A percentile compares a stretch with the other conserved stretches of the same genome.
Evolutionary conservation across 768 basidiomycete species (phyloP).

Genomic region (Kwoniella dejecticola): DNA sequence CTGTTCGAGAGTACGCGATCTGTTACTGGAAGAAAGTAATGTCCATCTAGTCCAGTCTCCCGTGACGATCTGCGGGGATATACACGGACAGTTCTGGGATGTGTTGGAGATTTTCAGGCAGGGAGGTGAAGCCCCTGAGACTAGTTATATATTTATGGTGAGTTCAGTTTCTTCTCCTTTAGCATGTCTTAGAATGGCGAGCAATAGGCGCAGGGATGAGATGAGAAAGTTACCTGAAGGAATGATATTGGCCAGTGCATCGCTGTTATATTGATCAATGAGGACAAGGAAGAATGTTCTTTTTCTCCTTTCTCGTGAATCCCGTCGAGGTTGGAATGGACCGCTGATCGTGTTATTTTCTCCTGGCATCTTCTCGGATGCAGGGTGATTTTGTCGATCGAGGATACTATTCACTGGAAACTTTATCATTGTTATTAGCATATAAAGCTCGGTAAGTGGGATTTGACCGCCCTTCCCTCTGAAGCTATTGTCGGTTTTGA

Average conservation of each 20-base stretch:
- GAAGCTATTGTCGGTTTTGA: background rate
- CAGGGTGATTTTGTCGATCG: slow-evolving; percentile 96
- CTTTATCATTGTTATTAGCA: slow-evolving; percentile 91
- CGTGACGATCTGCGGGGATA: slow-evolving; percentile 72
- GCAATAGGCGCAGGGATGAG: too few relatives aligned
- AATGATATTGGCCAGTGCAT: too few relatives aligned
- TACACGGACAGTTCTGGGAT: slow-evolving; percentile 99
- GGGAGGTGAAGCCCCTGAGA: slow-evolving; percentile 97
- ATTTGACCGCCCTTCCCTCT: too few relatives aligned
- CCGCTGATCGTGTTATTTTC: too few relatives aligned
- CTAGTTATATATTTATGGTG: slow-evolving; percentile 99
- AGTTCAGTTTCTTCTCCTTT: slow-evolving; percentile 12
- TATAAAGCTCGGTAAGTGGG: slow-evolving; percentile 66
- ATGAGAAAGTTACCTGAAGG: too few relatives aligned
- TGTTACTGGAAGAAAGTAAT: slow-evolving; percentile 59
- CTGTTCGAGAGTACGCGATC: slow-evolving; percentile 54
- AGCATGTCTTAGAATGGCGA: too few relatives aligned
- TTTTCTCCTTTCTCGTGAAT: too few relatives aligned
- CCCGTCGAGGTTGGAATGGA: too few relatives aligned
- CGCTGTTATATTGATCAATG: too few relatives aligned
- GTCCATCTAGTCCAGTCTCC: slow-evolving; percentile 58
- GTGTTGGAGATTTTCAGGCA: slow-evolving; percentile 91
- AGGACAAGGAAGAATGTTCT: too few relatives aligned
- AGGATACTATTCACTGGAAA: slow-evolving; percentile 98
- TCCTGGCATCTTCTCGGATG: too few relatives aligned